Evolutionary conservation across 129 eudicot genomes (phyloP), one percentile per base, ranked within the genome.

Genomic region (Lactuca sativa): DNA sequence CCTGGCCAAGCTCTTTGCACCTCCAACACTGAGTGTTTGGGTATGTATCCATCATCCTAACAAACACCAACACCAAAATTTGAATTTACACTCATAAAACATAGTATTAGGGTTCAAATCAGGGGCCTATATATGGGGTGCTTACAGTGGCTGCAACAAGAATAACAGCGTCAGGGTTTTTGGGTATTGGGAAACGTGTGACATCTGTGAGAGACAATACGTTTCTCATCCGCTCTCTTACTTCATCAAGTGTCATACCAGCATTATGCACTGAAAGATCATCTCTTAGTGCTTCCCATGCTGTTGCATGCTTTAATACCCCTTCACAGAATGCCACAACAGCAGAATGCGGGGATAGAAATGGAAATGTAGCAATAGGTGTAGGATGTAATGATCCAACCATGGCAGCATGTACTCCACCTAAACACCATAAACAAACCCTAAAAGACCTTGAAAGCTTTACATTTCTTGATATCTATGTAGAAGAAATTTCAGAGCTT

Each of bases 391-490:
- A 72, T 3, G 98, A 81, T 75, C 98, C 98, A 70, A 92, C 98
- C 98, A 92, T 92, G n/a, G 98, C 95, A 14, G 98, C 98, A 69
- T 93, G 98, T 64, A 93, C 98, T 81, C 98, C 98, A 7, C 98
- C 98, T 89, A 71, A 17, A 70, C 55, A 56, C 34, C 61, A 74
- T 41, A 37, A 54, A 4, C 4, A 59, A 74, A 36, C 57, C 33
- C 49, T 43, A 1, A 2, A 43, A 43, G 10, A 43, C 1, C 49
- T 43, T 43, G 9, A 7, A 56, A 11, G 36, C 18, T 69, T 49
- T 8, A 34, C 44, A 59, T 49, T 16, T 13, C 2, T 16, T 43
- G 2, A 9, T 32, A 3, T 59, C 16, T 59, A 11, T 12, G 13
- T 3, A 34, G 15, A 8, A 9, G 38, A 38, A 66, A 13, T 41